Base-by-base conservation (phyloP, 2,329 filamentous ascomycete species). In the Stylonectria norvegica region DNA sequence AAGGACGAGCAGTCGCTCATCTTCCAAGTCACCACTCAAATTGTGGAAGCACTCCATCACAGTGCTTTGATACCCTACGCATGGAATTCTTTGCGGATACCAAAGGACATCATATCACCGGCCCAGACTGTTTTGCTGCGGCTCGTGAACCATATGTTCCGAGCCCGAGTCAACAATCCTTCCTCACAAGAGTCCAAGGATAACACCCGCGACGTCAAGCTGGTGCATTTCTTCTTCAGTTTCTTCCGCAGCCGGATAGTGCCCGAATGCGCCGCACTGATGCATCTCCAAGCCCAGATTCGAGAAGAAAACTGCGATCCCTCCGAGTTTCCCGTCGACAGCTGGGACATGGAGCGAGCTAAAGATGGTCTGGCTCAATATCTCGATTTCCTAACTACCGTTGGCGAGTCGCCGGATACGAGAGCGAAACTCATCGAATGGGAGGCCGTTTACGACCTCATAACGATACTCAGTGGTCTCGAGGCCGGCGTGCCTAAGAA, bases 301-400 rank as follows among this genome's bases (percentile, higher is more conserved):
- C 83, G 88, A 29, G 81, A 84, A 28, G 82, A 84, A 20, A 75
- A 82, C 41, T 81, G 84, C 12, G 79, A 91, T 45, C 82, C 88
- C 0, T 81, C 87, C 47, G 90, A 96, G 57, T 97, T 96, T 56
- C 91, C 91, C 0, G 82, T 96, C 2, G 94, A 97, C 56, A 78
- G 89, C 33, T 97, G 91, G 91, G 91, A 97, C 57, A 95, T 97
- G 85, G 91, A 97, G 62, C 81, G 91, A 11, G 91, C 94, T 43
- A 95, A 95, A 62, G 91, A 97, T 58, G 91, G 91, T 1, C 80
- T 97, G 1, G 89, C 90, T 36, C 90, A 96, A 63, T 95, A 95
- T 59, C 79, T 97, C 2, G 90, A 96, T 55, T 95, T 97, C 61
- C 85, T 96, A 38, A 89, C 86, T 12, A 90, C 93, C 0, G 79